Conservation (phyloP, 164 flowering plant species). For the Aristolochia contorta region DNA sequence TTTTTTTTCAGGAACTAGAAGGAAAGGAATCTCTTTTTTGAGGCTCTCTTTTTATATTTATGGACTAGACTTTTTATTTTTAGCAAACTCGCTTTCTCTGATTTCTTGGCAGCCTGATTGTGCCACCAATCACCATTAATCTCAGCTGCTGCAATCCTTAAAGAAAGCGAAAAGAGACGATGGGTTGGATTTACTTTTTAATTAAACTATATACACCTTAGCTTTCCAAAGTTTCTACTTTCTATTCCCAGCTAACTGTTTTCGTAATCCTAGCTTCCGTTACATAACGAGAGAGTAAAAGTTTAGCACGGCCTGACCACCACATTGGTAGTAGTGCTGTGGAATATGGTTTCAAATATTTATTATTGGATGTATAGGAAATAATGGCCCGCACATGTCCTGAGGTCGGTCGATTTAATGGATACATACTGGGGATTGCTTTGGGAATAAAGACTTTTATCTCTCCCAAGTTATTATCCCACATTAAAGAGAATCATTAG, state of each 20-base stretch:
- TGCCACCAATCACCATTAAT: not conserved
- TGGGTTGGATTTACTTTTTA: conserved; percentile 23
- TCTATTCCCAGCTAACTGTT: no score
- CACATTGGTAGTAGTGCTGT: conserved; percentile 9
- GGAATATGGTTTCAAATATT: no score
- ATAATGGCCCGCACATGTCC: no score
- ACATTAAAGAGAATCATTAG: no score
- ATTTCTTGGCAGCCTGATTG: conserved; percentile 3
- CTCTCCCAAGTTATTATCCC: no score
- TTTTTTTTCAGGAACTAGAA: conserved; percentile 16
- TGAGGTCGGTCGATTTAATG: no score
- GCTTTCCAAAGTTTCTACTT: not conserved
- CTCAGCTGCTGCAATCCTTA: conserved; percentile 11
- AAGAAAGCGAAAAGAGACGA: conserved; percentile 20
- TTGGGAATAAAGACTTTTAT: no score
- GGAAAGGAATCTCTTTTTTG: not conserved
- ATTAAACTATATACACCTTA: not conserved
- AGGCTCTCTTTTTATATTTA: not conserved
- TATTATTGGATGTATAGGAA: no score
- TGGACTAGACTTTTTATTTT: not conserved
- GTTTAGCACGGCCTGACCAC: conserved; percentile 6
- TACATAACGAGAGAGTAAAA: conserved; percentile 31
- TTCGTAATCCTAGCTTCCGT: not conserved
- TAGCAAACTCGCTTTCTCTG: conserved; percentile 1
- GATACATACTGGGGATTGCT: no score